Conservation (phyloP, 495 filamentous ascomycete species). For the Aspergillus taichungensis region DNA sequence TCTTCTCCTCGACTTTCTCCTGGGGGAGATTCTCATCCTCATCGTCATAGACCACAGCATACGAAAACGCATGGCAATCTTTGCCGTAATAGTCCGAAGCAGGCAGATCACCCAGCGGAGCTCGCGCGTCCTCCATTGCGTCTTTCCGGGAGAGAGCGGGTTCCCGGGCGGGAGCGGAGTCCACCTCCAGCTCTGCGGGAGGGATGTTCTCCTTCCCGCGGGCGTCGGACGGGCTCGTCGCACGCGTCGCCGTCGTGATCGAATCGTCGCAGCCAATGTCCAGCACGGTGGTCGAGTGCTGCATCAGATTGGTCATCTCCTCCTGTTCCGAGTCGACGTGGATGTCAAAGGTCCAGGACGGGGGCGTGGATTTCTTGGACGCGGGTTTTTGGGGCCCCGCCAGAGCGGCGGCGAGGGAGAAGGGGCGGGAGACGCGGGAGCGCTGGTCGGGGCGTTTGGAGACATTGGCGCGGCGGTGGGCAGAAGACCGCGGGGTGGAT, state of each 20-base stretch:
- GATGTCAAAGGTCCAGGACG: constrained; percentile 87
- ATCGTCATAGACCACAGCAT: constrained; percentile 50
- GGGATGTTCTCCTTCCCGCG: constrained; percentile 91
- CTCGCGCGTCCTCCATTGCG: constrained; percentile 48
- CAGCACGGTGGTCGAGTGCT: constrained; percentile 76
- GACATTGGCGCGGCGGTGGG: constrained; percentile 29
- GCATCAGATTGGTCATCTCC: constrained; percentile 80
- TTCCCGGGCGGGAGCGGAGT: constrained; percentile 20
- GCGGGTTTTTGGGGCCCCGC: constrained; percentile 27
- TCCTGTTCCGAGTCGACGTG: constrained; percentile 88
- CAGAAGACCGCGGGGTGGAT: constrained; percentile 24
- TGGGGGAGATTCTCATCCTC: constrained; percentile 26
- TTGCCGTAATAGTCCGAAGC: constrained; percentile 64
- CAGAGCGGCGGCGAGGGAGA: constrained; percentile 76
- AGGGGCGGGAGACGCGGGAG: constrained; percentile 42
- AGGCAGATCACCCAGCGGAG: constrained; percentile 61
- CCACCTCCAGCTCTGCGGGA: constrained; percentile 24
- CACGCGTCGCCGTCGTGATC: not conserved
- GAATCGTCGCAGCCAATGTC: constrained; percentile 62
- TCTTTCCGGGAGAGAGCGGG: constrained; percentile 16
- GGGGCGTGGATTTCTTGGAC: constrained; percentile 35
- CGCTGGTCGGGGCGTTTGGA: constrained; percentile 46
- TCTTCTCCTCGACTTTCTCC: constrained; percentile 12
- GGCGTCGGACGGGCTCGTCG: constrained; percentile 34
- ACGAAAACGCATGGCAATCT: constrained; percentile 53